Evolutionary conservation across 176 grass and related monocot genomes (phyloP).

Genomic region (Secale cereale): DNA sequence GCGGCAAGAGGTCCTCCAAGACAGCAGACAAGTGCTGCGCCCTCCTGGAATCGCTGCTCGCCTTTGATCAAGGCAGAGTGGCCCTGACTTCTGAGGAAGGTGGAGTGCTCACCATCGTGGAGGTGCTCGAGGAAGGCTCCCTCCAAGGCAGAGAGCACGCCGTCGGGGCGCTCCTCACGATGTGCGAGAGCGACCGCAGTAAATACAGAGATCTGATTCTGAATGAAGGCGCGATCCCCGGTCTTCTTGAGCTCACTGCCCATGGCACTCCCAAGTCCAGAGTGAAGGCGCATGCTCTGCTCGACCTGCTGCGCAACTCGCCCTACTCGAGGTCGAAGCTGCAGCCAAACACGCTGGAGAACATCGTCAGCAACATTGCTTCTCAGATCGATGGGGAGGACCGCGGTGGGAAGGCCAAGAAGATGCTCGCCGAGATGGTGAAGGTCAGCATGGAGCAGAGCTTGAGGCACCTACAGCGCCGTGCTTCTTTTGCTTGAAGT

Average conservation of each 20-base stretch:
- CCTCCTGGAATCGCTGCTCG: slow-evolving; percentile 75
- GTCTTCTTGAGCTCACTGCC: slow-evolving; percentile 84
- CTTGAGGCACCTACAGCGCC: slow-evolving; percentile 83
- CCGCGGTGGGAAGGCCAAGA: slow-evolving; percentile 66
- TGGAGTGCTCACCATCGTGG: slow-evolving; percentile 76
- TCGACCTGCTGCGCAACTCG: slow-evolving; percentile 65
- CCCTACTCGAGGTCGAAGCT: slow-evolving; percentile 47
- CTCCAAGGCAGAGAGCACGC: slow-evolving; percentile 71
- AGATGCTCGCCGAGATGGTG: slow-evolving; percentile 97
- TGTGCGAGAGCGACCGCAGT: slow-evolving; percentile 67
- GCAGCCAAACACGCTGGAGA: slow-evolving; percentile 63
- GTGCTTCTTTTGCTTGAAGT: slow-evolving; percentile 58
- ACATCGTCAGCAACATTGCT: slow-evolving; percentile 81
- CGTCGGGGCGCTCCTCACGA: slow-evolving; percentile 62
- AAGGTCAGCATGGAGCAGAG: slow-evolving; percentile 98
- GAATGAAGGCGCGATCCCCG: slow-evolving; percentile 77
- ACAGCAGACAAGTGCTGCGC: slow-evolving; percentile 75
- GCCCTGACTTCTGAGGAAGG: slow-evolving; percentile 60
- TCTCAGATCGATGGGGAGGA: slow-evolving; percentile 80
- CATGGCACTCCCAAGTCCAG: slow-evolving; percentile 73
- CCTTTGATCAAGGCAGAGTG: slow-evolving; percentile 54
- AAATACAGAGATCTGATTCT: slow-evolving; percentile 79
- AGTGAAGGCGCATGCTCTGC: slow-evolving; percentile 64
- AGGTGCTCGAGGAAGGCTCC: slow-evolving; percentile 91
- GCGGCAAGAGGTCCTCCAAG: slow-evolving; percentile 73